Percentiles rank a stretch among this genome's conserved stretches.
phyloP scores from a whole-genome alignment of 495 filamentous ascomycete species.

The Tuber borchii region DNA sequence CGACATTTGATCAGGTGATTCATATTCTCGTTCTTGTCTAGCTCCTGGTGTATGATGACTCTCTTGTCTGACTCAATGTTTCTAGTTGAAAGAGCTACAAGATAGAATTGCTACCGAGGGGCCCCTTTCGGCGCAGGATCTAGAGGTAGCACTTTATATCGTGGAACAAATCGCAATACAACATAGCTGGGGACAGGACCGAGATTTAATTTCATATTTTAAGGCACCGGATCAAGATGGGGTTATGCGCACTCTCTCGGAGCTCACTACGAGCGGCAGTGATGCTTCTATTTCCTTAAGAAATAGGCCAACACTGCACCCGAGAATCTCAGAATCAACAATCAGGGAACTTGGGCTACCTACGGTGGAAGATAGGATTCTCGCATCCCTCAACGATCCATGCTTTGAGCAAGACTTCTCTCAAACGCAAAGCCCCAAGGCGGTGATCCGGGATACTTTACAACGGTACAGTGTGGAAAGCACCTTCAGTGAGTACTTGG shows the following conservation, averaged over 20 bases:
- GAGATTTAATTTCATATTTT: constrained; percentile 12
- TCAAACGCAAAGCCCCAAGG: constrained; percentile 43
- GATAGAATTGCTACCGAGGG: constrained; percentile 20
- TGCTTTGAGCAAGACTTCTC: constrained; percentile 46
- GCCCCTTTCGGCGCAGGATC: constrained; percentile 8
- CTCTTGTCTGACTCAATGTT: not conserved
- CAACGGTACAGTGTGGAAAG: constrained; percentile 43
- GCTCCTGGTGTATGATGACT: not conserved
- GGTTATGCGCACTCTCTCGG: constrained; percentile 13
- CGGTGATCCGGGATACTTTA: constrained; percentile 45
- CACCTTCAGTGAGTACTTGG: constrained; percentile 48
- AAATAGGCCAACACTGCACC: constrained; percentile 29
- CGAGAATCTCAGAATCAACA: constrained; percentile 33
- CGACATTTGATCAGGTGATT: constrained; percentile 30
- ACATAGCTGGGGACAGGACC: constrained; percentile 7
- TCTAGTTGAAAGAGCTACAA: constrained; percentile 33
- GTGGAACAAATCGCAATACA: constrained; percentile 25
- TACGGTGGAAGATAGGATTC: constrained; percentile 37
- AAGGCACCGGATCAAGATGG: constrained; percentile 32
- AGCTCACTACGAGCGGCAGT: constrained; percentile 30
- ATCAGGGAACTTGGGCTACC: constrained; percentile 39
- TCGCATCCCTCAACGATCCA: constrained; percentile 36
- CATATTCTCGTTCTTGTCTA: not conserved
- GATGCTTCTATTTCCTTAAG: not conserved
- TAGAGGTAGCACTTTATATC: constrained; percentile 29